phyloP scores from a whole-genome alignment of 1,284 basidiomycete species.

The Ustilago crameri region DNA sequence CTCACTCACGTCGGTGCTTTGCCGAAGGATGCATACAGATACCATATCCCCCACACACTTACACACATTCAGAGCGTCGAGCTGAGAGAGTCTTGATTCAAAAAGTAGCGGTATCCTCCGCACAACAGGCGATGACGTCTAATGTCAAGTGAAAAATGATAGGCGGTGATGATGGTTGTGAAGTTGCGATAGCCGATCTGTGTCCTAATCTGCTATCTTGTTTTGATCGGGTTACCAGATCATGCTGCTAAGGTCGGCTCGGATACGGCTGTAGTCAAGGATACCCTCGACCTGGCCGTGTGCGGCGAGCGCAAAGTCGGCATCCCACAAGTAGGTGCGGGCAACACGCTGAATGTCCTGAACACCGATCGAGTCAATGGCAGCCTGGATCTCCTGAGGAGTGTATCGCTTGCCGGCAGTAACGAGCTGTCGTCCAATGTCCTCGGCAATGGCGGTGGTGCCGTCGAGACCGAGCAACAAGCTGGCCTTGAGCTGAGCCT shows the following conservation, averaged over 20 bases:
- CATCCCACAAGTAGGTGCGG: conserved; percentile 96
- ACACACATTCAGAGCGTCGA: conserved; percentile 6
- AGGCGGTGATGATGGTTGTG: conserved; percentile 9
- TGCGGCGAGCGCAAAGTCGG: conserved; percentile 72
- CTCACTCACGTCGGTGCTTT: too few relatives aligned
- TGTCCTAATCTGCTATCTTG: conserved; percentile 1
- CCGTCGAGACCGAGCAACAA: conserved; percentile 91
- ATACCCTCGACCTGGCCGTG: conserved; percentile 76
- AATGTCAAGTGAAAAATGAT: conserved; percentile 10
- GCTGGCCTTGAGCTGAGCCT: conserved; percentile 96
- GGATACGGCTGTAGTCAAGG: conserved; percentile 70
- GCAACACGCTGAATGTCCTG: conserved; percentile 95
- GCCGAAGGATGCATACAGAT: too few relatives aligned
- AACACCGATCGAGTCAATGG: conserved; percentile 86
- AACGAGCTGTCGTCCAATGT: conserved; percentile 95
- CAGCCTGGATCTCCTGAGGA: conserved; percentile 91
- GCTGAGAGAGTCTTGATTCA: conserved; percentile 30
- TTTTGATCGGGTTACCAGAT: conserved; percentile 58
- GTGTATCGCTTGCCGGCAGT: conserved; percentile 83
- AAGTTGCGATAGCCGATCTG: not conserved
- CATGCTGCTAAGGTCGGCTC: conserved; percentile 67
- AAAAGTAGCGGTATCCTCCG: conserved; percentile 30
- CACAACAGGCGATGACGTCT: conserved; percentile 32
- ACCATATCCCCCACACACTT: too few relatives aligned
- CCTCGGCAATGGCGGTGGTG: conserved; percentile 95